These are phyloP conservation scores for Excoecaria agallocha DNA, from an alignment of 345 rosid genomes.

Conservation along the genomic window DNA sequence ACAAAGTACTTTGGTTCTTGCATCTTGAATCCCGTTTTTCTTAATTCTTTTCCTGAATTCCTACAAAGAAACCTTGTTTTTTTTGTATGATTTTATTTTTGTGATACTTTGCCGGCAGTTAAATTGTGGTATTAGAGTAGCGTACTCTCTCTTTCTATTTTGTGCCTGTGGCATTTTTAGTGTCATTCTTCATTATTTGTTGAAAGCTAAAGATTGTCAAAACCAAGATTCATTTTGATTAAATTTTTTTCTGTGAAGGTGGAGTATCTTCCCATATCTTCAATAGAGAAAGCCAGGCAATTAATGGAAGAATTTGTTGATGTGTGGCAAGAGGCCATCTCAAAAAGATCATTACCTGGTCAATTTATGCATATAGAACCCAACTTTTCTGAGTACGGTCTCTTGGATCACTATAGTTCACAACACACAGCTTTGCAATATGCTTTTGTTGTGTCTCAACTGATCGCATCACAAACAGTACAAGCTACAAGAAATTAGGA, in stretches of 20 bases:
- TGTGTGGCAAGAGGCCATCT: slow-evolving; percentile 72
- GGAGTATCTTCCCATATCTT: slow-evolving; percentile 86
- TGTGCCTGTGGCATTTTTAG: neutral
- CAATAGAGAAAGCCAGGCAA: slow-evolving; percentile 64
- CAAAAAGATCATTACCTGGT: slow-evolving; percentile 74
- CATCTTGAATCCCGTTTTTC: too few species aligned
- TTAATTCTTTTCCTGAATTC: too few species aligned
- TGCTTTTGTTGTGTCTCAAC: slow-evolving; percentile 70
- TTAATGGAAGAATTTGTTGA: slow-evolving; percentile 77
- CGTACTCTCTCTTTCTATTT: neutral
- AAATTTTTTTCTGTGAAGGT: slow-evolving; percentile 47
- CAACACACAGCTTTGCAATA: slow-evolving; percentile 87
- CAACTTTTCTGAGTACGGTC: slow-evolving; percentile 70
- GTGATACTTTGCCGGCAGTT: neutral
- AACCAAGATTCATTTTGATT: slow-evolving; percentile 1
- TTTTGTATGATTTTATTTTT: neutral
- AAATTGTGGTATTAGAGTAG: too few species aligned
- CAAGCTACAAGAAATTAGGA: slow-evolving; percentile 52
- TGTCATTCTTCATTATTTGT: neutral
- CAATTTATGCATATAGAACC: slow-evolving; percentile 66
- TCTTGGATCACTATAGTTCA: slow-evolving; percentile 59
- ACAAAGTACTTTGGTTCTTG: too few species aligned
- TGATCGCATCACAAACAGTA: slow-evolving; percentile 70
- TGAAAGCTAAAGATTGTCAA: neutral
- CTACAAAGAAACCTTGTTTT: too few species aligned